Evolutionary conservation across 345 rosid species (phyloP), one percentile per base, ranked within the genome.

Genomic region (Garcia nutans): DNA sequence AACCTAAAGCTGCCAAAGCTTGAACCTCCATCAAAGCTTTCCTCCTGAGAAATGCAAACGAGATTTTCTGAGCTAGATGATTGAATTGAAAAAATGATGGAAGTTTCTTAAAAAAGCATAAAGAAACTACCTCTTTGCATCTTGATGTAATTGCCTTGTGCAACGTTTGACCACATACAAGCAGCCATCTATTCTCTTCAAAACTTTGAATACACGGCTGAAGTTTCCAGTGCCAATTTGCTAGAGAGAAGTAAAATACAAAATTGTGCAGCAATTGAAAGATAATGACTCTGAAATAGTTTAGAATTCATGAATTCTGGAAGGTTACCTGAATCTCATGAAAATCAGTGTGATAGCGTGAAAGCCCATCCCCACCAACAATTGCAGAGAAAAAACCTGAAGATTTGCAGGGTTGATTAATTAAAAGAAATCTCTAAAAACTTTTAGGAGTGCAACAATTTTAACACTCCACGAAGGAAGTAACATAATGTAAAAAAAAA

Each of bases 11-110:
- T 49, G 97, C 99, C 87, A 93, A 84, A 80, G 97, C 92, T 86
- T 96, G 99, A 77, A 92, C 99, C 91, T 96, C 99, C 97, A 96
- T 91, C 81, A 93, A 87, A 85, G 98, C 98, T 86, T 92, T 92
- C 85, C 84, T 87, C 88, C 99, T 93, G 86, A 80, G 80, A 80
- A 79, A 67, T 42, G 42, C 4, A 52, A 82, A 52, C 44, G 71
- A 23, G 41, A 70, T 22, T 8, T 44, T 59, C 8, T 76, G 17
- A 77, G 65, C 26, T 69, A 45, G 55, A 66, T 50, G 56, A 72
- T 74, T 58, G 41, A 60, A 66, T 74, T 63, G 41, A 60, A 66
- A 41, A 49, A 56, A 56, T 12, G 24, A 62, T 58, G 5, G 2
- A 69, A 11, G 47, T 8, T 76, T 76, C 33, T 58, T 11, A 22